Evolutionary conservation across 2,329 filamentous ascomycete genomes (phyloP).

Genomic region (Paracoccidioides brasiliensis): DNA sequence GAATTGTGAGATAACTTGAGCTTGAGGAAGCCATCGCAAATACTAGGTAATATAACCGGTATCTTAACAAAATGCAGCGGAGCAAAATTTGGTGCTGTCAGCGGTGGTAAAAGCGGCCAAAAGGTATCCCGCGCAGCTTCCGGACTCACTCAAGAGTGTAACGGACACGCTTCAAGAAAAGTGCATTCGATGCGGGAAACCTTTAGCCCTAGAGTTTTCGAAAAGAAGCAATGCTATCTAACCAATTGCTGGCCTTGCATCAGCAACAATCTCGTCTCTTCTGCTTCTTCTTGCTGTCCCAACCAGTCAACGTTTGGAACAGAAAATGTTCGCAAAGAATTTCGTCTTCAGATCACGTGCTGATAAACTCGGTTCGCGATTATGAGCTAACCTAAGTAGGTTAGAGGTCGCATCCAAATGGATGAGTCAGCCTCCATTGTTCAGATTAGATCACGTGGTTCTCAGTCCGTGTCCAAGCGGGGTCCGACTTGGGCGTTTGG

Average conservation of each 20-base stretch:
- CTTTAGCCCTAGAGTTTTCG: neutral
- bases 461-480: too few relatives aligned
- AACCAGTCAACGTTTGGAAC: neutral
- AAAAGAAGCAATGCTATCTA: neutral
- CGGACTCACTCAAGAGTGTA: neutral
- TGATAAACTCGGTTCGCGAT: too few relatives aligned
- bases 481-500: too few relatives aligned
- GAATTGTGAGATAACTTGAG: slow-evolving; percentile 24
- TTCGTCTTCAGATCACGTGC: neutral
- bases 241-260: neutral
- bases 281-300: neutral
- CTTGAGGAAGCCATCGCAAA: slow-evolving; percentile 24
- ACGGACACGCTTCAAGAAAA: neutral
- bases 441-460: too few relatives aligned
- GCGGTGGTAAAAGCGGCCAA: neutral
- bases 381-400: too few relatives aligned
- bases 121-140: neutral
- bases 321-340: neutral
- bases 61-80: neutral
- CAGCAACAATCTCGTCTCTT: neutral
- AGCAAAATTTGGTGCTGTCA: neutral
- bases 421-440: too few relatives aligned
- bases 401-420: too few relatives aligned
- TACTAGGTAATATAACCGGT: neutral
- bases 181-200: neutral